Base-by-base conservation (phyloP, 2,329 filamentous ascomycete genomes). In the Pezicula carpinea region DNA sequence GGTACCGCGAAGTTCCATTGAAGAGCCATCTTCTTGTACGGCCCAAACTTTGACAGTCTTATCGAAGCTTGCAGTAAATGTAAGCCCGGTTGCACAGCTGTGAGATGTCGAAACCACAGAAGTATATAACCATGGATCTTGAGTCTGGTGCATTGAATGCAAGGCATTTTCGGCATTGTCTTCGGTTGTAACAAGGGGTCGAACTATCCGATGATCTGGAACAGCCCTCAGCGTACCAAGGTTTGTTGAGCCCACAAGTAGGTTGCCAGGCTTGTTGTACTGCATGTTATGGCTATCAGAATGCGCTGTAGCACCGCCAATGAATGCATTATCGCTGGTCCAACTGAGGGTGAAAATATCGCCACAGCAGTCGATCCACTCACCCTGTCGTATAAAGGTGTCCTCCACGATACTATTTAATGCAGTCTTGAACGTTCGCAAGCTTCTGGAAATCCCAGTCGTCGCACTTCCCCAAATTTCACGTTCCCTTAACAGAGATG, bases 201-300 rank as follows among this genome's bases (percentile, higher is more conserved):
- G 73, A 1, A 69, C 63, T 15, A 83, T 76, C 1, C 77, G 71
- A 54, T 85, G 81, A 35, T 83, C 73, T 0, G 77, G 65, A 55
- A 76, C 76, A 0, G 78, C 74, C 5, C 62, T 69, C 2, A 84
- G 59, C 0, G 66, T 71, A 0, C 73, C 69, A 1, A 59, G 55
- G 1, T 49, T 54, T 1, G 70, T 66, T 0, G 77, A 81, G 6
- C 77, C 80, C 1, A 84, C 62, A 1, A 80, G 64, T 8, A 85
- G 62, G 54, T 85, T 85, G 1, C 81, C 80, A 0, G 77, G 74
- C 53, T 79, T 82, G 54, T 85, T 85, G 57, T 85, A 84, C 51
- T 83, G 80, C 56, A 83, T 79, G 48, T 83, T 84, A 35, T 80
- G 76, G 0, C 69, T 65, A 54, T 84, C 81, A 0, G 79, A 83